phyloP scores from a whole-genome alignment of 192 early-diverging fungal genomes.

The Oehlia diaphana region DNA sequence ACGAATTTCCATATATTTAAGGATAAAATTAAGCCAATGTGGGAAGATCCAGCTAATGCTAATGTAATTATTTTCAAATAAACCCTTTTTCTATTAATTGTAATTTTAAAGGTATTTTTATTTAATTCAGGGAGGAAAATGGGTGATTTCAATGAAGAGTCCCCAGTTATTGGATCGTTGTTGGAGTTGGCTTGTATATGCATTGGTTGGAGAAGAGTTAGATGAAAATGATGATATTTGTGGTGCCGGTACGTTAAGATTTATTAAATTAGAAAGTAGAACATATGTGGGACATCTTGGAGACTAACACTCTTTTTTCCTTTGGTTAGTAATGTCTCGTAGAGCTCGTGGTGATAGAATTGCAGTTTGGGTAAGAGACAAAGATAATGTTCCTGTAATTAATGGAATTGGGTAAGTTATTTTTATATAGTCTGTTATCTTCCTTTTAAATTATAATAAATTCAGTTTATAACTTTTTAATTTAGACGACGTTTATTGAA shows the following conservation, averaged over 20 bases:
- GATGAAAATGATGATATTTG: slow-evolving; percentile 46
- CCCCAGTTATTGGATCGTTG: slow-evolving; percentile 41
- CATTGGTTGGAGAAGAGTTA: slow-evolving; percentile 44
- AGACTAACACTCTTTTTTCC: background rate
- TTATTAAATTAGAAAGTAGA: background rate
- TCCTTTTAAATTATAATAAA: background rate
- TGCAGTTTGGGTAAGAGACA: slow-evolving; percentile 47
- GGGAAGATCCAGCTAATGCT: slow-evolving; percentile 47
- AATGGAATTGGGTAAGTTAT: slow-evolving; percentile 47
- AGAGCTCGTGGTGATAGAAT: slow-evolving; percentile 40
- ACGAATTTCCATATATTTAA: slow-evolving; percentile 47
- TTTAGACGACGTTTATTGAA: slow-evolving; percentile 38
- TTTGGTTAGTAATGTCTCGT: slow-evolving; percentile 38
- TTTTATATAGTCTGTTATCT: background rate
- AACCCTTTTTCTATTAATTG: background rate
- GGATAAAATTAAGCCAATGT: slow-evolving; percentile 48
- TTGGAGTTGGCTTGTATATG: slow-evolving; percentile 45
- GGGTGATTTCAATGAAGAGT: slow-evolving; percentile 43
- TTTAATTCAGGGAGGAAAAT: slow-evolving; percentile 42
- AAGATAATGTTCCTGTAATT: slow-evolving; percentile 42
- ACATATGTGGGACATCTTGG: background rate
- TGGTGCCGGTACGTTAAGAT: slow-evolving; percentile 38
- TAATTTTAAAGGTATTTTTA: background rate
- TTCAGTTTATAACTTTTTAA: background rate
- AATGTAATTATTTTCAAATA: slow-evolving; percentile 33